These are phyloP conservation scores for Orbilia brochopaga DNA, from an alignment of 2,329 filamentous ascomycete genomes.

Conservation along the genomic window DNA sequence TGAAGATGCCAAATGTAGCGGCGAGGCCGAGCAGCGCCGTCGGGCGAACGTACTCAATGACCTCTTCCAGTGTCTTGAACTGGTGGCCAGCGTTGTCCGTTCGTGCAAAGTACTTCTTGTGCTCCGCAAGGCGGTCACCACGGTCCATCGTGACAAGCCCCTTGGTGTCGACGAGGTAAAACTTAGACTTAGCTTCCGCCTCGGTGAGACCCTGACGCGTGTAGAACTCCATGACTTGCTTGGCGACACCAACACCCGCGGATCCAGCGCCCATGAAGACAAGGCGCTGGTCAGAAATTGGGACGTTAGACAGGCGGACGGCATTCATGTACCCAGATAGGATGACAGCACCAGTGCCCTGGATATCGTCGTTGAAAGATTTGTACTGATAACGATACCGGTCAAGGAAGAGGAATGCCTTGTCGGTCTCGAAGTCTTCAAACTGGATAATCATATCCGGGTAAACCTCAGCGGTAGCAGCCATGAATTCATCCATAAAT, in stretches of 20 bases:
- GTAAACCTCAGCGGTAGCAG: slow-evolving; percentile 78
- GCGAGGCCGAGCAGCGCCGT: slow-evolving; percentile 93
- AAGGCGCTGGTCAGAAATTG: slow-evolving; percentile 85
- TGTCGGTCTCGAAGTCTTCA: slow-evolving; percentile 87
- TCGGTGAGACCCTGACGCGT: slow-evolving; percentile 88
- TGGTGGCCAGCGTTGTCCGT: slow-evolving; percentile 70
- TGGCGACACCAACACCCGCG: slow-evolving; percentile 94
- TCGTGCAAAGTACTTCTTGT: slow-evolving; percentile 76
- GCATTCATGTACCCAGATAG: slow-evolving; percentile 77
- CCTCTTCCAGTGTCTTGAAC: slow-evolving; percentile 83
- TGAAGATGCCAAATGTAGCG: slow-evolving; percentile 93
- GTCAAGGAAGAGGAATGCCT: slow-evolving; percentile 87
- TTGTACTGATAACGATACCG: slow-evolving; percentile 86
- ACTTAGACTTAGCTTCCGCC: slow-evolving; percentile 83
- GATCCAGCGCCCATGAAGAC: slow-evolving; percentile 97
- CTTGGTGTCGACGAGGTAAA: slow-evolving; percentile 97
- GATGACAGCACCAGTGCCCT: slow-evolving; percentile 95
- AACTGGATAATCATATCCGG: slow-evolving; percentile 78
- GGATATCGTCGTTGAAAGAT: slow-evolving; percentile 98
- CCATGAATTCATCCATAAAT: slow-evolving; percentile 98
- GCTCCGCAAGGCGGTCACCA: slow-evolving; percentile 89
- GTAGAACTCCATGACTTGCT: slow-evolving; percentile 97
- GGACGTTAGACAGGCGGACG: slow-evolving; percentile 78
- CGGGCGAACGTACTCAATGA: slow-evolving; percentile 93
- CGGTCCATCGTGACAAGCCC: slow-evolving; percentile 92